Percentiles rank a stretch among this genome's conserved stretches.
phyloP scores from a whole-genome alignment of 2,329 filamentous ascomycete genomes.

The Chalara sp. region DNA sequence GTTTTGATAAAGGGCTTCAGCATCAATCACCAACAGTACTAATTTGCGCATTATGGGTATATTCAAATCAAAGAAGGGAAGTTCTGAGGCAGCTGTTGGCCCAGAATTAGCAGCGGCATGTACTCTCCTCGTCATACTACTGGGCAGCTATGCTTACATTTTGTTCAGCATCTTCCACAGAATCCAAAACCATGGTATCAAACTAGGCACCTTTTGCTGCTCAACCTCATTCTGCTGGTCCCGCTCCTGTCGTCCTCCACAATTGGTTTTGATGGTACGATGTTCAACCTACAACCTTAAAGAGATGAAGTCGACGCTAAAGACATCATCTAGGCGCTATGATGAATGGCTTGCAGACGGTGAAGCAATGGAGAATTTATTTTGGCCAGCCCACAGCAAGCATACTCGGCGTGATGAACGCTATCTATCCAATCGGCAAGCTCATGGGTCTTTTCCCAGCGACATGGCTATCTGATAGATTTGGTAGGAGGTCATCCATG shows the following conservation, averaged over 20 bases:
- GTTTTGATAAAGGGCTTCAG: no score
- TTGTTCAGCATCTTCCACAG: no score
- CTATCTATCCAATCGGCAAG: conserved; percentile 24
- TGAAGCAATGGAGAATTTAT: conserved; percentile 28
- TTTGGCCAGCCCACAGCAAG: conserved; percentile 27
- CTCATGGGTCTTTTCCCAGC: conserved; percentile 30
- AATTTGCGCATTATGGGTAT: no score
- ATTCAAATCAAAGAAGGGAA: no score
- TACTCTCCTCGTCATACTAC: no score
- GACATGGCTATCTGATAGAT: conserved; percentile 28
- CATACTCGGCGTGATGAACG: conserved; percentile 27
- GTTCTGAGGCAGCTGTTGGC: no score
- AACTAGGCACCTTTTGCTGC: conserved; percentile 7
- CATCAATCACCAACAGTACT: no score
- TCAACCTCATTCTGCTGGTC: conserved; percentile 16
- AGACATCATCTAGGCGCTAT: conserved; percentile 15
- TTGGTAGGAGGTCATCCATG: conserved; percentile 23
- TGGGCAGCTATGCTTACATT: no score
- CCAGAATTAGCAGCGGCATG: no score
- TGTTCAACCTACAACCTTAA: not conserved
- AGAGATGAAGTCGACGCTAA: no score
- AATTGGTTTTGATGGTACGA: conserved; percentile 15
- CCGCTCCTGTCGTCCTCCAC: conserved; percentile 12
- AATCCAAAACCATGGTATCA: no score
- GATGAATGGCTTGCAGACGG: conserved; percentile 32